phyloP scores from a whole-genome alignment of 148 eudicot genomes.

The Rhododendron ferrugineum region DNA sequence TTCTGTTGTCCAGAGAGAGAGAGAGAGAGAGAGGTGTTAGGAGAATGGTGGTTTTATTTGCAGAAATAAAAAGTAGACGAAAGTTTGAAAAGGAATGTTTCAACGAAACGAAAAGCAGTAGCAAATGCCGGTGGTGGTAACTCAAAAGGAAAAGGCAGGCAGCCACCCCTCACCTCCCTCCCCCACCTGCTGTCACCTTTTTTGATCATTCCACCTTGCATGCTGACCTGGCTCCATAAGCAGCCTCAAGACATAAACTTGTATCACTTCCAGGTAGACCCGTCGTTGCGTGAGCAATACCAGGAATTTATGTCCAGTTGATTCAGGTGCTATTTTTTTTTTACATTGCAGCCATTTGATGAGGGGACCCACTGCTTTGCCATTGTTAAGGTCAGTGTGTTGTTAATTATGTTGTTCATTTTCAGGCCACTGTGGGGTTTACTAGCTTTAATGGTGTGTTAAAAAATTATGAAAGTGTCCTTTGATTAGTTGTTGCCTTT shows the following conservation, averaged over 20 bases:
- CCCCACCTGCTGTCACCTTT: conserved; percentile 36
- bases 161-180: conserved; percentile 23
- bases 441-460: conserved; percentile 13
- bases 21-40: conserved; percentile 13
- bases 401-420: conserved; percentile 39
- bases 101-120: conserved; percentile 39
- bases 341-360: conserved; percentile 15
- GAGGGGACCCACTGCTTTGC: conserved; percentile 25
- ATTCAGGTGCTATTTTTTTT: conserved; percentile 1
- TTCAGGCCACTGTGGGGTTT: conserved; percentile 13
- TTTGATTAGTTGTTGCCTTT: conserved; percentile 15
- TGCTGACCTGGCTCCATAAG: conserved; percentile 34
- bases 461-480: conserved; percentile 13
- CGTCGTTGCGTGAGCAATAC: background rate
- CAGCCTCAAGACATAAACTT: conserved; percentile 4
- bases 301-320: background rate
- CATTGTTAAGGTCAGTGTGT: conserved; percentile 23
- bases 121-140: conserved; percentile 35
- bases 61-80: conserved; percentile 26
- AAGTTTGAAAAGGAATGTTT: conserved; percentile 41
- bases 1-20: conserved; percentile 8
- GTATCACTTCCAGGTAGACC: conserved; percentile 8
- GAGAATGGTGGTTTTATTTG: conserved; percentile 20
- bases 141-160: conserved; percentile 34
- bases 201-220: conserved; percentile 31